Evolutionary conservation across 257 asterid species (phyloP).

Genomic region (Scutellaria galericulata): DNA sequence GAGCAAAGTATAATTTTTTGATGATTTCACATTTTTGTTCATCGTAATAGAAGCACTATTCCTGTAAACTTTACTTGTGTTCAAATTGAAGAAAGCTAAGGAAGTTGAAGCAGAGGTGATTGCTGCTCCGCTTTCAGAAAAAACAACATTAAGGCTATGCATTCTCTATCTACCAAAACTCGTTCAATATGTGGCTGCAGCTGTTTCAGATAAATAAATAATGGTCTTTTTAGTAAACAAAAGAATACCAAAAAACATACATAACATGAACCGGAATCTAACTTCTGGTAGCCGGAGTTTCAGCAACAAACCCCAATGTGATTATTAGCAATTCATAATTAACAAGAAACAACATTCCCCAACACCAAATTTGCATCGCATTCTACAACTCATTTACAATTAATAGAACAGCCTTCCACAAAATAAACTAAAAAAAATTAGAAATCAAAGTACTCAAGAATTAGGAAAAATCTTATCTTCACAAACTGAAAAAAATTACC

Average conservation of each 20-base stretch:
- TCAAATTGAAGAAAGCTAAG: slow-evolving; percentile 31
- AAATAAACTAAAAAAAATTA: too few relatives aligned
- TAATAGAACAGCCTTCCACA: too few relatives aligned
- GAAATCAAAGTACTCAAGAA: too few relatives aligned
- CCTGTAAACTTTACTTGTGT: slow-evolving; percentile 5
- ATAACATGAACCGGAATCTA: not conserved
- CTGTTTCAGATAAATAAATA: not conserved
- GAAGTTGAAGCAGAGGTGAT: slow-evolving; percentile 35
- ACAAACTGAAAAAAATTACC: too few relatives aligned
- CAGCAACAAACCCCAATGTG: not conserved
- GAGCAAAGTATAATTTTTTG: slow-evolving; percentile 1
- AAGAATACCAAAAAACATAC: not conserved
- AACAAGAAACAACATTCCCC: too few relatives aligned
- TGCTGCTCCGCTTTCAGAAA: slow-evolving; percentile 37
- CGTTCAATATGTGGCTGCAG: slow-evolving; percentile 10
- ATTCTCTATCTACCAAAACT: slow-evolving; percentile 37
- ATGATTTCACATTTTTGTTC: slow-evolving; percentile 30
- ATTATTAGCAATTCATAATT: too few relatives aligned
- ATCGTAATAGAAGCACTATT: slow-evolving; percentile 30
- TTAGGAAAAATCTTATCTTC: too few relatives aligned
- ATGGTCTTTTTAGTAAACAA: not conserved
- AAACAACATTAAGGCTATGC: slow-evolving; percentile 43
- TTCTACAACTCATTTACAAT: too few relatives aligned
- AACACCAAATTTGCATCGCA: too few relatives aligned
- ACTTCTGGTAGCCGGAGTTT: not conserved